These are phyloP conservation scores for Dentipellis sp. DNA, from an alignment of 768 basidiomycete genomes.

Conservation along the genomic window DNA sequence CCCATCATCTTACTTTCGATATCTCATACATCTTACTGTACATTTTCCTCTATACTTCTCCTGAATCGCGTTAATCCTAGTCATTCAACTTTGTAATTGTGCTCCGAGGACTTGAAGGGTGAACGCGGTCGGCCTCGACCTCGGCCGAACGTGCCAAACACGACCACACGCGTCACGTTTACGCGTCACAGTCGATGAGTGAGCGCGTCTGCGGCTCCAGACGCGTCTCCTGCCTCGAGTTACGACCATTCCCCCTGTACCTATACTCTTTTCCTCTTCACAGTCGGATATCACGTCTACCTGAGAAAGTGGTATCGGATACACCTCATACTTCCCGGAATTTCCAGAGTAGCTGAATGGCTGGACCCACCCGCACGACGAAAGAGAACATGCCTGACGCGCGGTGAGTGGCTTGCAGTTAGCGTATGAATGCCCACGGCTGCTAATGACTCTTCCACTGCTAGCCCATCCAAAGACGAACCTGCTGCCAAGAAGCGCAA, in stretches of 20 bases:
- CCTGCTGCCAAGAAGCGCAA: slow-evolving; percentile 26
- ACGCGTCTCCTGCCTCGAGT: background rate
- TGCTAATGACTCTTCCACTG: background rate
- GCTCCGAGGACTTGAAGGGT: too few species aligned
- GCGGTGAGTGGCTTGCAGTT: background rate
- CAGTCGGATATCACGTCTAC: background rate
- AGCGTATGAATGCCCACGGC: too few species aligned
- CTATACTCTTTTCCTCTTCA: background rate
- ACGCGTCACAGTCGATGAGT: background rate
- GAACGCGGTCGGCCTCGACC: background rate
- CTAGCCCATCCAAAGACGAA: slow-evolving; percentile 2
- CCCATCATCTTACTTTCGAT: too few species aligned
- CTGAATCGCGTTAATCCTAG: too few species aligned
- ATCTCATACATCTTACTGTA: too few species aligned
- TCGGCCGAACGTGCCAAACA: background rate
- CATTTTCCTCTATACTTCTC: too few species aligned
- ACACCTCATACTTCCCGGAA: background rate
- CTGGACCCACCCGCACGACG: background rate
- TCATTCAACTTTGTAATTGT: too few species aligned
- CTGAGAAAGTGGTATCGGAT: background rate
- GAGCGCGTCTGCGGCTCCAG: background rate
- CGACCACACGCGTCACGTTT: background rate
- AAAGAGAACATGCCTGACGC: background rate
- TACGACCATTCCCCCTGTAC: background rate
- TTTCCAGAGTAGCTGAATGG: background rate